Conservation (phyloP, 139 green algal genomes). For the Microglena sp. region DNA sequence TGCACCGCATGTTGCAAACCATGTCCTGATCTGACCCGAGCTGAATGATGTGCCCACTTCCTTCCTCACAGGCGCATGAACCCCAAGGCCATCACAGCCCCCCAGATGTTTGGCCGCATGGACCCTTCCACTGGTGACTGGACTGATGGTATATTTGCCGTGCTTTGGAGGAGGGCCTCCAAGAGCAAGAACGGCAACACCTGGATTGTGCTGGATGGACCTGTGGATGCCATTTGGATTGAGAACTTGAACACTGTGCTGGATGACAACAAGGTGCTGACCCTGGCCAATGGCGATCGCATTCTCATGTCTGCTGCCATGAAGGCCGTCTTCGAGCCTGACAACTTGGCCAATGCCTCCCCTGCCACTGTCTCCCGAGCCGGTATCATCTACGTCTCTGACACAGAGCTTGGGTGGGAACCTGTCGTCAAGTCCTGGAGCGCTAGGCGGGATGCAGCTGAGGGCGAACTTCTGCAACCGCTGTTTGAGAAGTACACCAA, state of each 20-base stretch:
- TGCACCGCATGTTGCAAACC: no score
- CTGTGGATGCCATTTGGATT: constrained; percentile 96
- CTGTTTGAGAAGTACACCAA: constrained; percentile 79
- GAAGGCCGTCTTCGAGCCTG: constrained; percentile 73
- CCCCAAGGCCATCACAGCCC: constrained; percentile 72
- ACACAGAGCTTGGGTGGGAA: constrained; percentile 82
- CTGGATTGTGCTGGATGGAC: constrained; percentile 93
- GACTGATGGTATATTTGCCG: constrained; percentile 91
- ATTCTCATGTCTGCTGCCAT: constrained; percentile 87
- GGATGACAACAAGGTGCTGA: constrained; percentile 87
- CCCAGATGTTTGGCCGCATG: constrained; percentile 73
- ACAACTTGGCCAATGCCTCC: constrained; percentile 91
- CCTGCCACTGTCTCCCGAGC: constrained; percentile 87
- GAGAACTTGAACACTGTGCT: constrained; percentile 97
- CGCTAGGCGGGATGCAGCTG: constrained; percentile 35
- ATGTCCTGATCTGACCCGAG: no score
- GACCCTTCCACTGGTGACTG: constrained; percentile 87
- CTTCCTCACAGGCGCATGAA: no score
- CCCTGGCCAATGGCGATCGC: constrained; percentile 88
- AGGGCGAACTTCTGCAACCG: constrained; percentile 48
- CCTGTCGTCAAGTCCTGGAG: constrained; percentile 79
- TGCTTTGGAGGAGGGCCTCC: constrained; percentile 83
- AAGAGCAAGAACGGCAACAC: constrained; percentile 88
- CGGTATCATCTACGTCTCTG: constrained; percentile 92
- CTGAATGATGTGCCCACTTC: no score